Evolutionary conservation across 768 basidiomycete species (phyloP).

Genomic region (Lentinula edodes): DNA sequence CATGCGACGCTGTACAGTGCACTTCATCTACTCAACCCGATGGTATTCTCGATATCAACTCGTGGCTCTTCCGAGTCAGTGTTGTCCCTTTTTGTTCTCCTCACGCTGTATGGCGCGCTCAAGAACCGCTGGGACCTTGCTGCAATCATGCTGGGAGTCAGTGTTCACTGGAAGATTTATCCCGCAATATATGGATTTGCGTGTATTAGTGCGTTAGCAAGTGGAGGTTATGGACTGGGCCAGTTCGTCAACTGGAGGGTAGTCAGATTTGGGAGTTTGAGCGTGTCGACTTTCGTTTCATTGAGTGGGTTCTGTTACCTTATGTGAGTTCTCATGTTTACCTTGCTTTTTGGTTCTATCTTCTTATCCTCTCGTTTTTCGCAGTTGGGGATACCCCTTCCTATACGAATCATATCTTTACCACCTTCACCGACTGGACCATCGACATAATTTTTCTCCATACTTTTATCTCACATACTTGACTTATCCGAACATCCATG

Average conservation of each 20-base stretch:
- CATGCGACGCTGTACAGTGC: conserved; percentile 54
- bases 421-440: conserved; percentile 86
- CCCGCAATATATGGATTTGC: conserved; percentile 88
- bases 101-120: conserved; percentile 57
- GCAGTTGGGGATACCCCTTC: conserved; percentile 93
- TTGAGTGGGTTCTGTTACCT: conserved; percentile 66
- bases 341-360: conserved; percentile 1
- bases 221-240: conserved; percentile 25
- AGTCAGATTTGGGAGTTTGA: conserved; percentile 63
- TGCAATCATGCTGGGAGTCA: conserved; percentile 71
- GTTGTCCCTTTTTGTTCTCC: conserved; percentile 73
- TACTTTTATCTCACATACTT: conserved; percentile 97
- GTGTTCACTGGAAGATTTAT: conserved; percentile 97
- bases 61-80: conserved; percentile 93
- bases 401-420: conserved; percentile 90
- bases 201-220: conserved; percentile 52
- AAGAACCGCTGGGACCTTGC: conserved; percentile 56
- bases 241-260: conserved; percentile 38
- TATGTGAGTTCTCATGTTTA: conserved; percentile 47
- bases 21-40: conserved; percentile 85
- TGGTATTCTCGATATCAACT: conserved; percentile 94
- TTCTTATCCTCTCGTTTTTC: not conserved
- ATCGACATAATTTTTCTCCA: conserved; percentile 97
- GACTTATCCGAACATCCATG: conserved; percentile 50
- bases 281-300: conserved; percentile 58